A percentile compares a stretch with the other conserved stretches of the same genome.
Evolutionary conservation across 2,329 filamentous ascomycete genomes (phyloP).

Genomic region (Exophiala bonariae): DNA sequence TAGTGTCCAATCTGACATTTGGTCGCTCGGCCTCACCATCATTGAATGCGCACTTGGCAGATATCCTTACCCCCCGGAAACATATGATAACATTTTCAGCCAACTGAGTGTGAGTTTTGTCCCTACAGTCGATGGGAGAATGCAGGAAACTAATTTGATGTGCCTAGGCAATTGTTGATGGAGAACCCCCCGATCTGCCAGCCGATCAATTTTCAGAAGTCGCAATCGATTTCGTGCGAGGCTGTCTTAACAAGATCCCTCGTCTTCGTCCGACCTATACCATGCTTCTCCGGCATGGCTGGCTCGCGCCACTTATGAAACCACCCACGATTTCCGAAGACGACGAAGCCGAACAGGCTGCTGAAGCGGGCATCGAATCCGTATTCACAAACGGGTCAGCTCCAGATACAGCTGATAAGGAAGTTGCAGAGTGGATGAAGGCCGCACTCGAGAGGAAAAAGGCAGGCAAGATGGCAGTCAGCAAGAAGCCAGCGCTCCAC

Average conservation of each 20-base stretch:
- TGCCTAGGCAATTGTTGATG: conserved; percentile 88
- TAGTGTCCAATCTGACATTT: conserved; percentile 96
- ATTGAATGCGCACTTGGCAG: conserved; percentile 94
- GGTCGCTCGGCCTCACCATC: conserved; percentile 90
- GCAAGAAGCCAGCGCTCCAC: conserved; percentile 78
- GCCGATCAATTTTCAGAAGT: conserved; percentile 73
- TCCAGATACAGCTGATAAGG: conserved; percentile 65
- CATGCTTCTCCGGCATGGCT: conserved; percentile 84
- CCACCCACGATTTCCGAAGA: conserved; percentile 73
- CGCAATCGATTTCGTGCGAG: conserved; percentile 82
- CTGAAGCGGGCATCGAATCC: conserved; percentile 36
- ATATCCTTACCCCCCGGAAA: conserved; percentile 96
- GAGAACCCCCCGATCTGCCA: conserved; percentile 88
- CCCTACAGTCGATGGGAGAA: not conserved
- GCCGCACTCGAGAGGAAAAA: conserved; percentile 67
- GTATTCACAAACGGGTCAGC: conserved; percentile 32
- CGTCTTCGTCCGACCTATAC: conserved; percentile 91
- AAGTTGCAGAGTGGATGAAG: conserved; percentile 85
- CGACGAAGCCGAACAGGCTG: conserved; percentile 60
- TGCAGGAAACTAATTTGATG: too few relatives aligned
- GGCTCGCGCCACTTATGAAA: conserved; percentile 75
- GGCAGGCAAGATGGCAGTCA: conserved; percentile 55
- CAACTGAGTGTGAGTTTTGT: conserved; percentile 79
- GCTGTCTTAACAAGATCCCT: conserved; percentile 89
- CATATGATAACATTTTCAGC: conserved; percentile 97